Conservation (phyloP, 441 rosid species). For the Arabidopsis lyrata region DNA sequence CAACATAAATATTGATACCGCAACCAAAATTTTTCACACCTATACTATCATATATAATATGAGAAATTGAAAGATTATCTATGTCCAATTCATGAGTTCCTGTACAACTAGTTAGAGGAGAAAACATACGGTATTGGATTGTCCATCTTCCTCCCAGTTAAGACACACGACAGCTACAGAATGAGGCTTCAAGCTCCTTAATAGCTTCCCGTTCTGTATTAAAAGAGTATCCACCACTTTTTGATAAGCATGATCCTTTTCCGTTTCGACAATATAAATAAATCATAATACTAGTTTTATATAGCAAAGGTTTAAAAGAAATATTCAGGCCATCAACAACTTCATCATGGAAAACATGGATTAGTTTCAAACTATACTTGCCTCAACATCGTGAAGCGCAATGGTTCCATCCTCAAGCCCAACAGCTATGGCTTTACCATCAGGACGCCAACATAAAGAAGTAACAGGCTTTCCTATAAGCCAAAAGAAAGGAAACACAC, state of each 20-base stretch:
- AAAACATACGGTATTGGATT: slow-evolving; percentile 51
- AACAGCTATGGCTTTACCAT: slow-evolving; percentile 84
- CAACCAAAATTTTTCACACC: too few species aligned
- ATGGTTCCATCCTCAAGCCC: slow-evolving; percentile 88
- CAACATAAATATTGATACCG: background rate
- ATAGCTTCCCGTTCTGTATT: slow-evolving; percentile 76
- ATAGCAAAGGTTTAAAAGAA: background rate
- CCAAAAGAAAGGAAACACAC: slow-evolving; percentile 17
- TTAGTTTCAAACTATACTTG: slow-evolving; percentile 29
- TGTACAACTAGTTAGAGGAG: slow-evolving; percentile 6
- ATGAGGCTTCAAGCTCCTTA: slow-evolving; percentile 84
- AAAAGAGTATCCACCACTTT: slow-evolving; percentile 3
- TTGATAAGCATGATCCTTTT: background rate
- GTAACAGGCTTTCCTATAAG: slow-evolving; percentile 69
- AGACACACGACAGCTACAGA: slow-evolving; percentile 82
- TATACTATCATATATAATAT: too few species aligned
- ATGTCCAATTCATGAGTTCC: too few species aligned
- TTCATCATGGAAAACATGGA: slow-evolving; percentile 11
- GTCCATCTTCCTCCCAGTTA: slow-evolving; percentile 90
- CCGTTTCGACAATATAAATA: background rate
- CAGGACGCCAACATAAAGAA: slow-evolving; percentile 91
- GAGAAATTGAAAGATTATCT: too few species aligned
- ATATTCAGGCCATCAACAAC: background rate
- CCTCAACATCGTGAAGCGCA: slow-evolving; percentile 91
- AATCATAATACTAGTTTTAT: background rate